Base-by-base conservation (phyloP, 75 land plant genomes). In the Ceratopteris richardii region DNA sequence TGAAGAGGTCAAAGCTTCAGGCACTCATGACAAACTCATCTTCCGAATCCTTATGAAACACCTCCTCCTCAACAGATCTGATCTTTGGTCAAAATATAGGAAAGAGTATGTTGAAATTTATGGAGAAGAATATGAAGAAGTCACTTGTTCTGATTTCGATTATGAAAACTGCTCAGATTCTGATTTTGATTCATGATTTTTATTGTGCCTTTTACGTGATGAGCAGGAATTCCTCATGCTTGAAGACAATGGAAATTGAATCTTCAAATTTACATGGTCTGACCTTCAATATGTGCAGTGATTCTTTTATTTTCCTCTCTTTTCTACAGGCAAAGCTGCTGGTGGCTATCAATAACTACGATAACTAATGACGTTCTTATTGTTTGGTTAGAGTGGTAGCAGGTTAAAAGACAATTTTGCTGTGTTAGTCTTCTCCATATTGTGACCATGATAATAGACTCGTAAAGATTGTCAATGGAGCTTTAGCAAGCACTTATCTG, bases 1-100 rank as follows among this genome's bases (percentile, higher is more conserved):
- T 66, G 63, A 56, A 27, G 55, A 51, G 39, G 82, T 88, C 77
- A 84, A 77, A 52, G 66, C 61, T 14, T 66, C 75, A 42, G 87
- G 77, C 1, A 14, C 54, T 19, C 25, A 28, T 26, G 54, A 52
- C 25, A 26, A 12, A 28, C 54, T 52, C 28, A 52, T 52, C 5
- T 52, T 19, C 27, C 18, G 29, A 2, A 52, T 52, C 2, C 54
- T 52, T 23, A 23, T 52, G 16, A 52, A 24, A 52, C 28, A 26
- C 28, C 54, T 52, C 5, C 28, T 19, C 25, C 54, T 52, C 27
- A 14, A 14, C 2, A 26, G 28, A 28, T 21, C 1, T 26, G 54
- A 52, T 24, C 54, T 52, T 12, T 52, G 54, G 54, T 26, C 23
- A 13, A 26, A 52, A 14, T 52, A 52, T 14, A 52, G 29, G 14